Conservation (phyloP, 495 filamentous ascomycete genomes). For the Neurospora sp. region DNA sequence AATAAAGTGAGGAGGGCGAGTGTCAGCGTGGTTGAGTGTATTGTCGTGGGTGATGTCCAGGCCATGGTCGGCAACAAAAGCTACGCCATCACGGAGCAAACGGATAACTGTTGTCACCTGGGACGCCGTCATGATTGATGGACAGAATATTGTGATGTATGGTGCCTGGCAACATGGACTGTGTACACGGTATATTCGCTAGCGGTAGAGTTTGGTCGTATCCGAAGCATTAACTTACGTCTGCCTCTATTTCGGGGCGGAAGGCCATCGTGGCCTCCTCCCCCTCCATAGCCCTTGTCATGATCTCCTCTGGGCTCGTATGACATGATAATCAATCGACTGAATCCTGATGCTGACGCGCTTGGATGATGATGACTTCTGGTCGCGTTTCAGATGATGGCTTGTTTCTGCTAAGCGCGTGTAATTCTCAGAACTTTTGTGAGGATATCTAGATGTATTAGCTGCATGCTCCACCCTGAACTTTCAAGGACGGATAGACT, state of each 20-base stretch:
- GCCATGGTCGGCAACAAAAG: neutral
- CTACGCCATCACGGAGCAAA: neutral
- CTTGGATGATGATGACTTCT: neutral
- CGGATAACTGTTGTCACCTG: neutral
- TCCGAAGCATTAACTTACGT: slow-evolving; percentile 7
- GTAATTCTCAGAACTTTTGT: neutral
- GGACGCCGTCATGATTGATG: neutral
- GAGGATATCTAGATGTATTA: neutral
- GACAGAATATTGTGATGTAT: neutral
- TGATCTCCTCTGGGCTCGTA: slow-evolving; percentile 35
- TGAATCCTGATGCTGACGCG: neutral
- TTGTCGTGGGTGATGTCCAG: neutral
- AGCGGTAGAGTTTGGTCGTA: neutral
- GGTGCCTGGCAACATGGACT: neutral
- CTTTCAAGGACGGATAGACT: neutral
- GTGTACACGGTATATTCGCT: neutral
- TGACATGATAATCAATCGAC: slow-evolving; percentile 23
- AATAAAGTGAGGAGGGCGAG: neutral
- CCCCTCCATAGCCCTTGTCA: slow-evolving; percentile 14
- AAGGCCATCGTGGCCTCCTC: slow-evolving; percentile 13
- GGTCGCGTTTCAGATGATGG: neutral
- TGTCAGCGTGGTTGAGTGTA: neutral
- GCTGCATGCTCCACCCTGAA: neutral
- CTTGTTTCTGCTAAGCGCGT: neutral
- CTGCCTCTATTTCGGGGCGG: slow-evolving; percentile 15